Evolutionary conservation across 495 filamentous ascomycete species (phyloP).

Genomic region (Aspergillus indologenus): DNA sequence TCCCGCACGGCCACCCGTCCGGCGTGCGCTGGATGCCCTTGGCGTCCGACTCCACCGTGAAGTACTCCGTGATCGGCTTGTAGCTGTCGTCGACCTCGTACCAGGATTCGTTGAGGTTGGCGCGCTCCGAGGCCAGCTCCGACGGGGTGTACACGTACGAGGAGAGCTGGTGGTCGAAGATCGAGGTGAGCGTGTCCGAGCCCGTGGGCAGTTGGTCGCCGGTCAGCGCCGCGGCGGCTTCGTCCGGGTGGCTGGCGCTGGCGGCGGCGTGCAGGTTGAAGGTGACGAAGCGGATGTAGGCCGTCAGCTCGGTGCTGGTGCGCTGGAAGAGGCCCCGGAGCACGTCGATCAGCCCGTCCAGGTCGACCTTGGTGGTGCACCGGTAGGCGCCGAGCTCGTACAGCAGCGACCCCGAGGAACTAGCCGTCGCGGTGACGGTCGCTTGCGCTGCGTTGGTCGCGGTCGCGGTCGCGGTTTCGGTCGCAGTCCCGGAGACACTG

Average conservation of each 20-base stretch:
- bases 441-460: slow-evolving; percentile 25
- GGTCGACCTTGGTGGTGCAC: slow-evolving; percentile 51
- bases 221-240: slow-evolving; percentile 36
- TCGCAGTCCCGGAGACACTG: slow-evolving; percentile 25
- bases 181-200: slow-evolving; percentile 29
- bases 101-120: slow-evolving; percentile 59
- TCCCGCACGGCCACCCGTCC: slow-evolving; percentile 62
- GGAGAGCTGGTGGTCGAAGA: slow-evolving; percentile 39
- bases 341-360: slow-evolving; percentile 46
- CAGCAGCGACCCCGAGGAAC: slow-evolving; percentile 36
- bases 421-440: slow-evolving; percentile 25
- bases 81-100: slow-evolving; percentile 42
- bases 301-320: slow-evolving; percentile 43
- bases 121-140: slow-evolving; percentile 45
- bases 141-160: slow-evolving; percentile 53
- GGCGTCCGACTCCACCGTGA: slow-evolving; percentile 34
- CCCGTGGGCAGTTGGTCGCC: slow-evolving; percentile 34
- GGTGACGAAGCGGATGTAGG: slow-evolving; percentile 47
- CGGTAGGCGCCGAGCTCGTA: slow-evolving; percentile 53
- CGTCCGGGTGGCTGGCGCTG: slow-evolving; percentile 31
- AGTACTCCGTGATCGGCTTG: slow-evolving; percentile 53
- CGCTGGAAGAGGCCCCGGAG: slow-evolving; percentile 46
- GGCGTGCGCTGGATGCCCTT: slow-evolving; percentile 46
- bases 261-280: slow-evolving; percentile 61
- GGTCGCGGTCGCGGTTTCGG: slow-evolving; percentile 20